A percentile compares a stretch with the other conserved stretches of the same genome.
Conservation (phyloP, 2,329 filamentous ascomycete species). For the Periconia sp. region DNA sequence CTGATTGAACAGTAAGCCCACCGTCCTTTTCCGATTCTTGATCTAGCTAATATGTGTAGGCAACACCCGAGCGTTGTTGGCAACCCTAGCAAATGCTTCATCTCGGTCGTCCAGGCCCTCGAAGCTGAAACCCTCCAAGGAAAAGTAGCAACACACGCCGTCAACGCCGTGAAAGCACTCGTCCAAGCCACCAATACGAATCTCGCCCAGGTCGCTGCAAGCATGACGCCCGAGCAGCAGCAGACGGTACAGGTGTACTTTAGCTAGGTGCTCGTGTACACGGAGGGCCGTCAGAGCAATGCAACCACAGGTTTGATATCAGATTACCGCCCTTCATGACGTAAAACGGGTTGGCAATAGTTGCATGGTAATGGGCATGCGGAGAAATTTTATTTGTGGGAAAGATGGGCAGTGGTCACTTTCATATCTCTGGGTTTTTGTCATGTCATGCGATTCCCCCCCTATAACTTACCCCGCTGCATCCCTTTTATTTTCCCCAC, state of each 20-base stretch:
- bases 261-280: slow-evolving; percentile 60
- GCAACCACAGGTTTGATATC: not conserved
- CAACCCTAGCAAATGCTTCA: slow-evolving; percentile 82
- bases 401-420: too few species aligned
- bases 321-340: too few species aligned
- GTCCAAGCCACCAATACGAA: slow-evolving; percentile 77
- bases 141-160: slow-evolving; percentile 78
- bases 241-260: slow-evolving; percentile 80
- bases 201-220: slow-evolving; percentile 74
- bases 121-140: slow-evolving; percentile 90
- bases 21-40: not conserved
- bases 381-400: too few species aligned
- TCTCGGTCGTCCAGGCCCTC: slow-evolving; percentile 83
- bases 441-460: slow-evolving; percentile 2
- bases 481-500: too few species aligned
- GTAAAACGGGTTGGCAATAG: too few species aligned
- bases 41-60: slow-evolving; percentile 56
- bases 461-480: too few species aligned
- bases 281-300: too few species aligned
- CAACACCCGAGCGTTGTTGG: slow-evolving; percentile 82
- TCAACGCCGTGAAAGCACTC: slow-evolving; percentile 77
- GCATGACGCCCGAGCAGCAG: slow-evolving; percentile 81
- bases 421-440: too few species aligned
- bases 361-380: too few species aligned
- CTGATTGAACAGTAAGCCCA: slow-evolving; percentile 88